phyloP scores from a whole-genome alignment of 2,329 filamentous ascomycete genomes.

The Endoconidiophora laricicola region DNA sequence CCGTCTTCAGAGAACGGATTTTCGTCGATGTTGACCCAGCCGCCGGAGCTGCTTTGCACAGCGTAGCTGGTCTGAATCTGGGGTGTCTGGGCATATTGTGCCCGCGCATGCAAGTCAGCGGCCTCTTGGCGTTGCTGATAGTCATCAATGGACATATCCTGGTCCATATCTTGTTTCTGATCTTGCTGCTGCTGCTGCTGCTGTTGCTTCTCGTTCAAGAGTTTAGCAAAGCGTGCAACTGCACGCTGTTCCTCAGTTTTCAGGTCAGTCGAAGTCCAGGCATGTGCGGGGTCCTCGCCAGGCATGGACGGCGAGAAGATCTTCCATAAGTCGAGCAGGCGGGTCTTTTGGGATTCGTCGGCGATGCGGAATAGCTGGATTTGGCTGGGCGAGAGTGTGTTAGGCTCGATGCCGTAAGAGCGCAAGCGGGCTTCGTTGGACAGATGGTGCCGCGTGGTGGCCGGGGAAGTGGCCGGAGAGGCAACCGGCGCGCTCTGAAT shows the following conservation, averaged over 20 bases:
- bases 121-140: slow-evolving; percentile 2
- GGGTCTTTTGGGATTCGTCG: slow-evolving; percentile 51
- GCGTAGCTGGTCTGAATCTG: slow-evolving; percentile 5
- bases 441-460: slow-evolving; percentile 7
- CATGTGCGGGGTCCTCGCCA: slow-evolving; percentile 35
- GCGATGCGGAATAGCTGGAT: slow-evolving; percentile 64
- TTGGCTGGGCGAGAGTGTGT: slow-evolving; percentile 55
- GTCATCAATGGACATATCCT: slow-evolving; percentile 11
- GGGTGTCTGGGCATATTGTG: not conserved
- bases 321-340: slow-evolving; percentile 71
- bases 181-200: slow-evolving; percentile 18
- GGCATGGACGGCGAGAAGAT: slow-evolving; percentile 53
- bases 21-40: slow-evolving; percentile 8
- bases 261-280: slow-evolving; percentile 35
- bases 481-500: not conserved
- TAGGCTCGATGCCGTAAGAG: slow-evolving; percentile 53
- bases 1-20: slow-evolving; percentile 21
- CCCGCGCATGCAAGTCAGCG: not conserved
- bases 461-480: not conserved
- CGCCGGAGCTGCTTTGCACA: slow-evolving; percentile 3
- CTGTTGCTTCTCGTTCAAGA: slow-evolving; percentile 23
- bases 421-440: slow-evolving; percentile 39
- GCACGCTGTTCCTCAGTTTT: slow-evolving; percentile 44
- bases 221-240: slow-evolving; percentile 38
- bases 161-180: slow-evolving; percentile 2